Evolutionary conservation across 2,329 filamentous ascomycete genomes (phyloP).

Genomic region (Fusarium setosum): DNA sequence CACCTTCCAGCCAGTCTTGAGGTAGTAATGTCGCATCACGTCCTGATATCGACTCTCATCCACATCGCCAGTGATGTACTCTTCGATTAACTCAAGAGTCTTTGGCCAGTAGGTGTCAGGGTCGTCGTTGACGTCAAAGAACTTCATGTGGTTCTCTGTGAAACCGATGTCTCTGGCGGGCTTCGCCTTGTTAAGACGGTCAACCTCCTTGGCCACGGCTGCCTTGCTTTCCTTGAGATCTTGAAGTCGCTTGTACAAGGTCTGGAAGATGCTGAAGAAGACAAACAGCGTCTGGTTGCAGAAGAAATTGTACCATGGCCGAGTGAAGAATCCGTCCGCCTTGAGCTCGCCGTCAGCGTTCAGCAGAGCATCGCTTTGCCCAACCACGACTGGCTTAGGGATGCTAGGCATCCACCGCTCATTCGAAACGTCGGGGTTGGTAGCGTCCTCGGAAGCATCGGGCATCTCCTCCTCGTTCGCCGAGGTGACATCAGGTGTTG

Average conservation of each 20-base stretch:
- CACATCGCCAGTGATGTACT: conserved; percentile 83
- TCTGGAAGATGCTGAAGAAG: conserved; percentile 93
- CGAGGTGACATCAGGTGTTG: conserved; percentile 85
- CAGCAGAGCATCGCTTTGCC: conserved; percentile 63
- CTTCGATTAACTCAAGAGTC: conserved; percentile 86
- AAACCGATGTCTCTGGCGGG: conserved; percentile 87
- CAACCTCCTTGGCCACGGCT: conserved; percentile 78
- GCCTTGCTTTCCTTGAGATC: conserved; percentile 85
- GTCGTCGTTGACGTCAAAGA: conserved; percentile 74
- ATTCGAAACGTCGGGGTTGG: conserved; percentile 71
- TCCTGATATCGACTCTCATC: conserved; percentile 90
- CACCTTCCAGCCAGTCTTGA: conserved; percentile 90
- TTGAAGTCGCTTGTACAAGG: conserved; percentile 85
- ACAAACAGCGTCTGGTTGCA: conserved; percentile 92
- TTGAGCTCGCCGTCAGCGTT: conserved; percentile 73
- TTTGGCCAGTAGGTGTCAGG: conserved; percentile 84
- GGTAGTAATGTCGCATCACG: conserved; percentile 89
- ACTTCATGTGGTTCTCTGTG: conserved; percentile 81
- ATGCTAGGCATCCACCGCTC: conserved; percentile 74
- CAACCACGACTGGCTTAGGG: conserved; percentile 65
- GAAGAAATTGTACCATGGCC: conserved; percentile 89
- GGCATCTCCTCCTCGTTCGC: conserved; percentile 81
- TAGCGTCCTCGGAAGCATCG: conserved; percentile 68
- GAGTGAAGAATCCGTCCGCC: conserved; percentile 83
- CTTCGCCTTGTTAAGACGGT: conserved; percentile 78